Evolutionary conservation across 768 basidiomycete species (phyloP).

Genomic region (Suillus discolor): DNA sequence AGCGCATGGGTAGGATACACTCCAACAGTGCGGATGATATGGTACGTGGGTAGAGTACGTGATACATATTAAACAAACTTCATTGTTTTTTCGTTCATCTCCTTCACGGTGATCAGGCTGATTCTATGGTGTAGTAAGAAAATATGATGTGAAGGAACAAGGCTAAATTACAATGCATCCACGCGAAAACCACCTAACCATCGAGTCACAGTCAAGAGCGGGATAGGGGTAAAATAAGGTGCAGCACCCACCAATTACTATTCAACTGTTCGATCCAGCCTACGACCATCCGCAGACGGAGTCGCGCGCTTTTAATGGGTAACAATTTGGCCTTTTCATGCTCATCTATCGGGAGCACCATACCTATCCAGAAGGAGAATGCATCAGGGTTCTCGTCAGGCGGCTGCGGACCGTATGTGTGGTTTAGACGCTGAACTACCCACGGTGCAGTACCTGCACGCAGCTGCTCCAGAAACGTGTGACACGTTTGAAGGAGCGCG

Average conservation of each 20-base stretch:
- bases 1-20: constrained; percentile 1
- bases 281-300: constrained; percentile 83
- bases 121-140: not conserved
- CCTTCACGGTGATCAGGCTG: not conserved
- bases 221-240: constrained; percentile 17
- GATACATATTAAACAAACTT: not conserved
- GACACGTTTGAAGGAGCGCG: constrained; percentile 54
- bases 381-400: constrained; percentile 54
- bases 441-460: constrained; percentile 82
- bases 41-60: constrained; percentile 4
- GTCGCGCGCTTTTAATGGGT: constrained; percentile 74
- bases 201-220: constrained; percentile 19
- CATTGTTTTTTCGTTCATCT: not conserved
- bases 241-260: constrained; percentile 49
- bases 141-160: not conserved
- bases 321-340: constrained; percentile 86
- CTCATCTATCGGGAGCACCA: constrained; percentile 90
- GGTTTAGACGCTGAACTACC: constrained; percentile 86
- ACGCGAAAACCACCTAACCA: constrained; percentile 72
- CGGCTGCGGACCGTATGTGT: constrained; percentile 79
- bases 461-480: constrained; percentile 61
- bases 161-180: constrained; percentile 60
- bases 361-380: constrained; percentile 91
- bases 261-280: constrained; percentile 91
- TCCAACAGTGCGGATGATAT: not conserved